Evolutionary conservation across 176 grass and related monocot genomes (phyloP), one percentile per base, ranked within the genome.

Genomic region (Panicum miliaceum): DNA sequence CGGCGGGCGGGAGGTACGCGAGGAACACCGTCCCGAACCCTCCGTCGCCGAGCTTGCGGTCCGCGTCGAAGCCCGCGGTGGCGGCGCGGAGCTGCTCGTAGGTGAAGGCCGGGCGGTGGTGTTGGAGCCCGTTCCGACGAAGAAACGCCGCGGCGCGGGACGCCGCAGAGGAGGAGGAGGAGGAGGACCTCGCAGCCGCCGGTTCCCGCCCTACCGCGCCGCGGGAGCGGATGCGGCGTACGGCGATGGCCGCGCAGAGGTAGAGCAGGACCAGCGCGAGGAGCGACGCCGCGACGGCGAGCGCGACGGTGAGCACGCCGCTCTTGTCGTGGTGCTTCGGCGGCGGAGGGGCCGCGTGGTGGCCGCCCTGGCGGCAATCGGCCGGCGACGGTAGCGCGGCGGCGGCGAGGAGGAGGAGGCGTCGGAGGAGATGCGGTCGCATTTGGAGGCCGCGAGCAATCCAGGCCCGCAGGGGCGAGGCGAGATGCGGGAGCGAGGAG

Each of bases 21-120:
- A 94, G 88, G 84, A 87, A 97, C 3, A 97, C 94, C 1, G 94
- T 87, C 25, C 94, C 92, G 62, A 97, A 97, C 7, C 94, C 90
- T 4, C 94, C 94, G 80, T 97, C 90, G 3, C 92, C 94, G 71
- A 97, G 91, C 91, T 97, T 97, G 11, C 90, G 90, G 45, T 12
- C 70, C 3, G 64, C 56, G 75, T 97, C 92, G 68, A 97, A 97
- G 6, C 89, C 88, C 9, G 77, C 86, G 10, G 94, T 97, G 59
- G 94, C 92, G 6, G 84, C 79, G 68, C 81, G 81, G 47, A 97
- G 84, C 90, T 94, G 92, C 54, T 97, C 94, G 52, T 94, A 97
- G 29, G 92, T 89, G 84, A 91, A 97, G 56, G 91, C 34, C 4
- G 90, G 94, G 64, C 86, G 81, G 71, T 86, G 72, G 76, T 94